Conservation (phyloP, 495 filamentous ascomycete genomes). For the Amniculicola lignicola region DNA sequence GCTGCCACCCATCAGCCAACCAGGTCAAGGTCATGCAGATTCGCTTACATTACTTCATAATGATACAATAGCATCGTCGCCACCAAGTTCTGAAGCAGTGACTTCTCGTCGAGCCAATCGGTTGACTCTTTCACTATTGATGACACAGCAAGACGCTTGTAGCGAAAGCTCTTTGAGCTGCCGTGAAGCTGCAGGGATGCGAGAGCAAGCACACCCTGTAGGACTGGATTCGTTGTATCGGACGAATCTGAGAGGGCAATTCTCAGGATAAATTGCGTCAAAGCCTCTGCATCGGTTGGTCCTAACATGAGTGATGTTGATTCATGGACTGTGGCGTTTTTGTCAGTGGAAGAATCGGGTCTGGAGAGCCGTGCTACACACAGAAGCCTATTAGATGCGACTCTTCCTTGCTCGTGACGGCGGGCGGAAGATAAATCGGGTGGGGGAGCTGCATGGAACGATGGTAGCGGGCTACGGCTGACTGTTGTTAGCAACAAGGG, state of each 20-base stretch:
- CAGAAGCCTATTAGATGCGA: slow-evolving; percentile 28
- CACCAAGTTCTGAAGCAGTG: slow-evolving; percentile 30
- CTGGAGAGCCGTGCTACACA: slow-evolving; percentile 12
- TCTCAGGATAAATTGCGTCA: slow-evolving; percentile 31
- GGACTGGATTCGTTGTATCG: slow-evolving; percentile 25
- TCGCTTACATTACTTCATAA: slow-evolving; percentile 26
- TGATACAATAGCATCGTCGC: slow-evolving; percentile 34
- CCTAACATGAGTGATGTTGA: slow-evolving; percentile 32
- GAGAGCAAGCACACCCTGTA: slow-evolving; percentile 30
- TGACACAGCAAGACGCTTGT: slow-evolving; percentile 29
- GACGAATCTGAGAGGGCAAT: slow-evolving; percentile 32
- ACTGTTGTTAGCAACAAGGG: slow-evolving; percentile 20
- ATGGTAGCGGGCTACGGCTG: slow-evolving; percentile 18
- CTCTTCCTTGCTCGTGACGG: slow-evolving; percentile 19
- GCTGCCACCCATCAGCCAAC: slow-evolving; percentile 14
- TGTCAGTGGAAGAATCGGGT: slow-evolving; percentile 14
- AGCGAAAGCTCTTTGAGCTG: slow-evolving; percentile 26
- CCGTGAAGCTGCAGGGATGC: slow-evolving; percentile 31
- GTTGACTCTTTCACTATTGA: slow-evolving; percentile 20
- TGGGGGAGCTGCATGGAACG: slow-evolving; percentile 27
- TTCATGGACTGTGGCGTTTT: slow-evolving; percentile 26
- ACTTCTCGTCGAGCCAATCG: slow-evolving; percentile 26
- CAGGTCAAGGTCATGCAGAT: not conserved
- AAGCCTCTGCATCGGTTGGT: slow-evolving; percentile 28
- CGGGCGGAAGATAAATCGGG: slow-evolving; percentile 26